Evolutionary conservation across 169 alveolate genomes (phyloP), one percentile per base, ranked within the genome.

Genomic region (Theileria luwenshuni): DNA sequence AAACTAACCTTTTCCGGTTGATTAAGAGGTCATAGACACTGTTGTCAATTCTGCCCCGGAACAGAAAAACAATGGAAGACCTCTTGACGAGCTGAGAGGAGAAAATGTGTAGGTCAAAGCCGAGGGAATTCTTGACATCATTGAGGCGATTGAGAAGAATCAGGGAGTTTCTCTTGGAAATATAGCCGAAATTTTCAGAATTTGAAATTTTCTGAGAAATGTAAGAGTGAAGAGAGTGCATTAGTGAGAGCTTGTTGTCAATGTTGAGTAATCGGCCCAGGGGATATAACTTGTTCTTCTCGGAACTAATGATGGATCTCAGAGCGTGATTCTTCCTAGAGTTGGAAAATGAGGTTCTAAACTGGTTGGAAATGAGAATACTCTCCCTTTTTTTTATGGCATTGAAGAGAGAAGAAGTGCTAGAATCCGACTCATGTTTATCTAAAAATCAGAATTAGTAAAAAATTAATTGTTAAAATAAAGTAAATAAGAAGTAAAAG

Each of bases 1-100:
- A 33, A 63, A 77, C 73, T 19, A 59, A 77, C 86, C 63, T 79
- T 25, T 25, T 38, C 47, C 69, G 23, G 33, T 60, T 79, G 42
- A 79, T 30, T 2, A 79, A 15, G 25, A 79, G 42, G 41, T 71
- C 70, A 27, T 10, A 35, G 10, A 21, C 38, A 32, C 28, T 13
- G 28, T 41, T 45, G 30, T 71, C 63, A 2, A 65, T 28, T 7
- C 49, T 35, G 27, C 87, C 87, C 13, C 76, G 38, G 15, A 71
- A 72, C 12, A 71, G 28, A 25, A 70, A 25, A n/a, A 77, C 83
- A 5, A 13, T 19, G 0, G 71, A 45, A 17, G 84, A 52, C 49
- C 35, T 45, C 41, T n/a, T 13, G 5, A 51, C 65, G 21, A 21
- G 64, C 23, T 13, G 30, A 13, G 76, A 68, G 32, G 21, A 15